A percentile compares a stretch with the other conserved stretches of the same genome.
phyloP scores from a whole-genome alignment of 306 rosid genomes.

The Echinosophora koreensis region DNA sequence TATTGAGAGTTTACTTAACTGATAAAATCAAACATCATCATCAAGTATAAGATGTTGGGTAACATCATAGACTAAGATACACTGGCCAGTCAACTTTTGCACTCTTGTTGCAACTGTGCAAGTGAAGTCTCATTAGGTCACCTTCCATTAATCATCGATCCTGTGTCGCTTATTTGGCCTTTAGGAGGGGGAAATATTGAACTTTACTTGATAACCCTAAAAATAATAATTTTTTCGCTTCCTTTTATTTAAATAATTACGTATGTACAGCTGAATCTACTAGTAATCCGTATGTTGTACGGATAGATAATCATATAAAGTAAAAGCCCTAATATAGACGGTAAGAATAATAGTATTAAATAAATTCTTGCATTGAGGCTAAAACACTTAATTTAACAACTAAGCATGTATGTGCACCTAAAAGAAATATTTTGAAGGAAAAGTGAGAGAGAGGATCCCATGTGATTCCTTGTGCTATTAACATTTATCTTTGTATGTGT shows the following conservation, averaged over 20 bases:
- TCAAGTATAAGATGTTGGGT: no score
- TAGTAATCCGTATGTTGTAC: conserved; percentile 54
- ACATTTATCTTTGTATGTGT: conserved; percentile 8
- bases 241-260: background rate
- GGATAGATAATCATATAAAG: conserved; percentile 40
- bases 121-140: background rate
- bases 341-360: background rate
- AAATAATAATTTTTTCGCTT: background rate
- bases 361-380: background rate
- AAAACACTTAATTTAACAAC: conserved; percentile 50
- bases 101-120: background rate
- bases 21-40: no score
- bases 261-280: background rate
- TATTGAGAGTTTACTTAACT: no score
- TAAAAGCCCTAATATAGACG: background rate
- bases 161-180: background rate
- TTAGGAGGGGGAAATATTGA: background rate
- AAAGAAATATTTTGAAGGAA: background rate
- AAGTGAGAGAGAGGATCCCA: conserved; percentile 35
- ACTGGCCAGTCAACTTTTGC: background rate
- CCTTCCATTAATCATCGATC: background rate
- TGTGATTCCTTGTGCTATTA: conserved; percentile 23
- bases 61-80: no score
- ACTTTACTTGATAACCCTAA: background rate
- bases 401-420: conserved; percentile 47